Conservation (phyloP, 116 monocot genomes). For the Papilionanthe hybrid region DNA sequence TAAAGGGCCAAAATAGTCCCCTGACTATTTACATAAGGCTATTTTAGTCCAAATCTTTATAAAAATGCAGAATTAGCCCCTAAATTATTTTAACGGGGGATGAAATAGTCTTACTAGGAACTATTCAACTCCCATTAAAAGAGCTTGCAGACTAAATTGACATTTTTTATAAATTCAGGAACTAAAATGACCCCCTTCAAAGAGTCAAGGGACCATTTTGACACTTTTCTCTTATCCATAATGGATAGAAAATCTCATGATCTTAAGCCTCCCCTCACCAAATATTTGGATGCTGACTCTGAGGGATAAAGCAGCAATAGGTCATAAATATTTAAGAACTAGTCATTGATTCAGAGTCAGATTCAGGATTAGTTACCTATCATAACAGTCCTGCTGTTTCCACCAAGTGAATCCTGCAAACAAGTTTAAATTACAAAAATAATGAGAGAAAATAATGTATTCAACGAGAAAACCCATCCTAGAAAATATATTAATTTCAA, state of each 20-base stretch:
- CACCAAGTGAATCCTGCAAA: conserved; percentile 91
- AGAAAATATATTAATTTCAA: background rate
- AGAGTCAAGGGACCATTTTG: no score
- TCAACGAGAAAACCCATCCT: background rate
- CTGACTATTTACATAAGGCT: no score
- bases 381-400: conserved; percentile 99
- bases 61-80: no score
- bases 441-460: background rate
- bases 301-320: background rate
- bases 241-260: background rate
- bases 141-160: no score
- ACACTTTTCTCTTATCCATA: no score
- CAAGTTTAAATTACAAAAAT: conserved; percentile 17
- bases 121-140: no score
- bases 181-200: no score
- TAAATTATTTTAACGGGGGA: no score
- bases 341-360: background rate
- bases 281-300: background rate
- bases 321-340: background rate
- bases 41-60: no score
- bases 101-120: no score
- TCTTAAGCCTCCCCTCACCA: background rate
- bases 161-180: no score
- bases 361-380: conserved; percentile 51
- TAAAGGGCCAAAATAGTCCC: no score